Base-by-base conservation (phyloP, 768 basidiomycete genomes). In the Leccinum boreale region DNA sequence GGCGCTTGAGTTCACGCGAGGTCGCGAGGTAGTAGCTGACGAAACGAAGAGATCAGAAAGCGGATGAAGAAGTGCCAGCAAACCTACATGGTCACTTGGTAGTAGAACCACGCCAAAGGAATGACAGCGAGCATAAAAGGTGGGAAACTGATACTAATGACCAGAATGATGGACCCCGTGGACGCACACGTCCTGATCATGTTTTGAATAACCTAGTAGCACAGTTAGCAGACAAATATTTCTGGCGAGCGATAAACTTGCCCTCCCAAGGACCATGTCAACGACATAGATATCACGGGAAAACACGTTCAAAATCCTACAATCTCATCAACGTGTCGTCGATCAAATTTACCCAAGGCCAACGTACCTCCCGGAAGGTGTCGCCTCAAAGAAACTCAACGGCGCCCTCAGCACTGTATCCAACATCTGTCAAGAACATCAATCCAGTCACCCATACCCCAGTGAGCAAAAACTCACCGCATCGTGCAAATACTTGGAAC, bases 271-370 rank as follows among this genome's bases (percentile, higher is more conserved):
- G 9, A 92, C 76, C 66, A 92, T 87, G 74, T 97, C 94, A 17
- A 96, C 82, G 28, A 89, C 87, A 65, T 90, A 92, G 15, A 82
- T 85, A 65, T 98, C 96, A 3, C 93, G 85, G 3, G 92, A 92
- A 73, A 98, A 98, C 26, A 97, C 71, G 72, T 97, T 98, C 52
- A 98, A 69, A 54, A 95, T 89, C 9, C 93, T 90, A 55, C 1
- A 3, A 6, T 50, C 15, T 7, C 9, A 33, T 56, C 15, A 62
- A 42, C 26, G 15, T 5, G 11, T 23, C 50, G 35, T 14, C 35
- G n/a, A 28, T 1, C 17, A 35, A 26, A 53, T 4, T 48, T 1
- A 24, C 6, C 1, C 9, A 24, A 52, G 19, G 12, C 19, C 17
- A 10, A 35, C 79, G 51, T 63, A 89, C 89, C 89, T 82, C 62